Evolutionary conservation across 1,139 yeast species (phyloP).

Genomic region (Sugiyamaella novakii): DNA sequence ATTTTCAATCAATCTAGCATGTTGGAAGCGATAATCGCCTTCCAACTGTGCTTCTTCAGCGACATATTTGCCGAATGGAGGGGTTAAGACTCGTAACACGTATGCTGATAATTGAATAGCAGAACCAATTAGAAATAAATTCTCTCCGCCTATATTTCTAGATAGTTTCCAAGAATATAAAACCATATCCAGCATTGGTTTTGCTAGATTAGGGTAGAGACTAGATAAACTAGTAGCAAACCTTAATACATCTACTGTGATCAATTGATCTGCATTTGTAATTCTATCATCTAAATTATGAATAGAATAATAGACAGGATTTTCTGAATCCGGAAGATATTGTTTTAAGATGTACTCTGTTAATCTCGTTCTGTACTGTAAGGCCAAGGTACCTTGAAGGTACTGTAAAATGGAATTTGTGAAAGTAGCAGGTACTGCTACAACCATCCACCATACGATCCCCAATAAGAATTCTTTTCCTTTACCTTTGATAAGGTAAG

Average conservation of each 20-base stretch:
- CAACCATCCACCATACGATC: constrained; percentile 74
- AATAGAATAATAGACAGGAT: constrained; percentile 51
- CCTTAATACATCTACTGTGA: constrained; percentile 76
- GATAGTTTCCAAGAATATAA: constrained; percentile 82
- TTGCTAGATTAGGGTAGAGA: constrained; percentile 82
- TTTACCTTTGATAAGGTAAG: constrained; percentile 73
- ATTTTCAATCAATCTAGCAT: constrained; percentile 75
- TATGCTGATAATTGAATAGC: constrained; percentile 81
- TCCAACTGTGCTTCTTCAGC: constrained; percentile 78
- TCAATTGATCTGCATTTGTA: constrained; percentile 79
- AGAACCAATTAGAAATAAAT: constrained; percentile 76
- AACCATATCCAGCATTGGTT: constrained; percentile 79
- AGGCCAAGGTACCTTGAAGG: constrained; percentile 69
- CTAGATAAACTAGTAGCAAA: constrained; percentile 72
- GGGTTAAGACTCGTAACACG: constrained; percentile 73
- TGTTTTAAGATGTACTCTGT: constrained; percentile 65
- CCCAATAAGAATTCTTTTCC: constrained; percentile 65
- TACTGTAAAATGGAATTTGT: constrained; percentile 75
- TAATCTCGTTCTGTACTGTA: constrained; percentile 64
- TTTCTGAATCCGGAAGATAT: constrained; percentile 56
- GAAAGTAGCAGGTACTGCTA: constrained; percentile 85
- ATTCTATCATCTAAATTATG: constrained; percentile 63
- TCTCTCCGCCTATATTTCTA: constrained; percentile 77
- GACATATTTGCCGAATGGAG: constrained; percentile 85
- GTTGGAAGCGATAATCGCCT: constrained; percentile 81